A percentile compares a stretch with the other conserved stretches of the same genome.
Conservation (phyloP, 306 rosid species). For the Glycine latifolia region DNA sequence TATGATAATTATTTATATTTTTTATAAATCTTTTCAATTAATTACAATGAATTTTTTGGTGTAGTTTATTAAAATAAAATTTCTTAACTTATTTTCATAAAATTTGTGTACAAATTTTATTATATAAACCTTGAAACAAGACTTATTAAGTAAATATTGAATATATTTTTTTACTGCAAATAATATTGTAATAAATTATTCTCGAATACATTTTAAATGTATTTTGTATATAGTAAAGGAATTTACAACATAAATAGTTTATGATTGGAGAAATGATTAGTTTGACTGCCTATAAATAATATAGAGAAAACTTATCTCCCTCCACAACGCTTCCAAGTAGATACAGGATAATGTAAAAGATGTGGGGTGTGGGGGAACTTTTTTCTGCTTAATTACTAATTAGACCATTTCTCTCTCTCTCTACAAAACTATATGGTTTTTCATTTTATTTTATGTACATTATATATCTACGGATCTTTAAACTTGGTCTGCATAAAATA, state of each 20-base stretch:
- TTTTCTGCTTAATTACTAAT: not conserved
- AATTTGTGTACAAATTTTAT: too few species aligned
- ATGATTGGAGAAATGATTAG: not conserved
- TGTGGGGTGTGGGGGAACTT: not conserved
- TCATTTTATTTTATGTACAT: not conserved
- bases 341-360: not conserved
- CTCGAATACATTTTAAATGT: too few species aligned
- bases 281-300: not conserved
- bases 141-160: too few species aligned
- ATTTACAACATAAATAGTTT: not conserved
- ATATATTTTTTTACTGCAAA: too few species aligned
- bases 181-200: too few species aligned
- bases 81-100: too few species aligned
- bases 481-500: not conserved
- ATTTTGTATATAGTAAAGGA: not conserved
- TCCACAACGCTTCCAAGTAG: conserved; percentile 25
- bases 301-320: conserved; percentile 22
- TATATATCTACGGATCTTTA: not conserved
- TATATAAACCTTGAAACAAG: too few species aligned
- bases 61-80: not conserved
- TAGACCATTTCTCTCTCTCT: too few species aligned
- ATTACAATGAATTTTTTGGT: not conserved
- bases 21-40: not conserved
- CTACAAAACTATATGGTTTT: too few species aligned
- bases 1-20: not conserved